Evolutionary conservation across 116 monocot genomes (phyloP).

Genomic region (Zostera marina): DNA sequence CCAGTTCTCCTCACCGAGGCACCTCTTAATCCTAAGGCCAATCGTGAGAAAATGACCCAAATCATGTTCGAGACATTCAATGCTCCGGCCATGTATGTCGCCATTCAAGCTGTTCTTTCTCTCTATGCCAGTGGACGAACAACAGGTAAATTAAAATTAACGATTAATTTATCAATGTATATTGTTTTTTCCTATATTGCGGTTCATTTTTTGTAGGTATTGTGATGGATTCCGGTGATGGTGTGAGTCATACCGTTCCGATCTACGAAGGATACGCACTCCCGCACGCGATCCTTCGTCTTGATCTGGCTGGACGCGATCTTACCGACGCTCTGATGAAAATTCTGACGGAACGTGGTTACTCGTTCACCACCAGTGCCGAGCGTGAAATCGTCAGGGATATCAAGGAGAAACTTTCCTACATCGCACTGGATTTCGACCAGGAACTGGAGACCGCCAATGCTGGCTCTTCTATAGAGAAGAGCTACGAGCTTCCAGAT

Average conservation of each 20-base stretch:
- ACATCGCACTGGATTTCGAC: constrained; percentile 30
- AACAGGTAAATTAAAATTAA: too few relatives aligned
- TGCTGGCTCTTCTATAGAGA: constrained; percentile 24
- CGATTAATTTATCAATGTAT: background rate
- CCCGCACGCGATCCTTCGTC: constrained; percentile 7
- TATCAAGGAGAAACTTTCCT: background rate
- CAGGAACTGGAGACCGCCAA: constrained; percentile 27
- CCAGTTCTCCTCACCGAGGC: constrained; percentile 13
- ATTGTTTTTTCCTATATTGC: background rate
- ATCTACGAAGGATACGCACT: background rate
- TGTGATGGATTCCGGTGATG: constrained; percentile 15
- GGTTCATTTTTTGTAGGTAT: background rate
- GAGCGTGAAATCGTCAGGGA: background rate
- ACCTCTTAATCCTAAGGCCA: constrained; percentile 3
- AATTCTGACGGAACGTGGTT: constrained; percentile 6
- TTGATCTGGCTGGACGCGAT: constrained; percentile 7
- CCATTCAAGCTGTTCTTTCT: constrained; percentile 23
- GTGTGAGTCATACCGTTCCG: constrained; percentile 17
- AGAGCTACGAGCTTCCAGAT: constrained; percentile 33
- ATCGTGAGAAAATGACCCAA: constrained; percentile 27
- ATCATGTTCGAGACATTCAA: constrained; percentile 31
- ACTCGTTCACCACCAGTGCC: constrained; percentile 9
- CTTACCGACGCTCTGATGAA: constrained; percentile 7
- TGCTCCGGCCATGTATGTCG: constrained; percentile 25
- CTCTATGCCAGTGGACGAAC: constrained; percentile 26